Conservation (phyloP, 176 grass and related monocot species). For the Coix lacrymajobi region DNA sequence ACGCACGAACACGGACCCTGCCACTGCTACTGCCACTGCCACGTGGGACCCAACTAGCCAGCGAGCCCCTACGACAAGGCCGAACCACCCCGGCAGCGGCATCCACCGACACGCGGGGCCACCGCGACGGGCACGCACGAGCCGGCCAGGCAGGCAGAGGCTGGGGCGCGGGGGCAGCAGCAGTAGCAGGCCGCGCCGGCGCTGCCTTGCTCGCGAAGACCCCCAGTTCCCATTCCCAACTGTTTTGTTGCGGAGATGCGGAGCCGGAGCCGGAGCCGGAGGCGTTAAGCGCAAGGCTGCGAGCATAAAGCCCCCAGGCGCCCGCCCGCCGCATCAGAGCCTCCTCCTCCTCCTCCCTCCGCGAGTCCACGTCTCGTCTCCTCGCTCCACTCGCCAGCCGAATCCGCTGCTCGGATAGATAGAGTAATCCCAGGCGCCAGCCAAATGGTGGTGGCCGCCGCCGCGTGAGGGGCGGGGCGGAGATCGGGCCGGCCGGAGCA, state of each 20-base stretch:
- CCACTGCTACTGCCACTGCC: background rate
- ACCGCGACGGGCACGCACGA: background rate
- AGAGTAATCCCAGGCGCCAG: background rate
- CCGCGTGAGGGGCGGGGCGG: background rate
- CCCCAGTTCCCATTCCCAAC: background rate
- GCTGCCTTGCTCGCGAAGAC: background rate
- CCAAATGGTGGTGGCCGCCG: background rate
- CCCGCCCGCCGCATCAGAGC: background rate
- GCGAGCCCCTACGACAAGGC: background rate
- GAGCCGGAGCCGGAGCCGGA: background rate
- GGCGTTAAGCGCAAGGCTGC: slow-evolving; percentile 27
- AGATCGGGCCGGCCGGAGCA: background rate
- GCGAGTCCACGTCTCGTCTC: background rate
- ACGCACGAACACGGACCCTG: background rate
- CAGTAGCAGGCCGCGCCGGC: background rate
- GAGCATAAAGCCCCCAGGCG: slow-evolving; percentile 9
- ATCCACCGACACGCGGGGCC: slow-evolving; percentile 14
- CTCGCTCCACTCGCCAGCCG: background rate
- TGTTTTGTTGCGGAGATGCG: background rate
- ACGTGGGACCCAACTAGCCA: background rate
- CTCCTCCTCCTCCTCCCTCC: background rate
- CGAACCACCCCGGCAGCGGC: background rate
- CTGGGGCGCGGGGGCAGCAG: background rate
- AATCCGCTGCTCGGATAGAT: slow-evolving; percentile 3
- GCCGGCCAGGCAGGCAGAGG: background rate